Evolutionary conservation across 768 basidiomycete genomes (phyloP).

Genomic region (Lactarius akahatsu): DNA sequence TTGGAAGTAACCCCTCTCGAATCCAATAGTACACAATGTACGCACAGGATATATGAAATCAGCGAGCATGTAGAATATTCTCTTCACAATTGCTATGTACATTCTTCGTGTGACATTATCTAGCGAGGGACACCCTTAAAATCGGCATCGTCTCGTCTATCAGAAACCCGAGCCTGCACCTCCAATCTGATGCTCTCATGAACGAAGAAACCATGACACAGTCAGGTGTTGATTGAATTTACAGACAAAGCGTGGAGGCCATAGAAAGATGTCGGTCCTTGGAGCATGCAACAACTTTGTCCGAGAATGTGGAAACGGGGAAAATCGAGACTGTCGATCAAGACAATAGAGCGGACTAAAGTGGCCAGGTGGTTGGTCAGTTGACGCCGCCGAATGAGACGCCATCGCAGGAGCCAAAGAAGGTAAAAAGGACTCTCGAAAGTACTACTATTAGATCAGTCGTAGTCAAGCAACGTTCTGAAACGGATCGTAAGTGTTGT

Average conservation of each 20-base stretch:
- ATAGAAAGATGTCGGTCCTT: neutral
- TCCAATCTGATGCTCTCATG: too few species aligned
- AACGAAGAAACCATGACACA: too few species aligned
- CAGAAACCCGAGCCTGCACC: too few species aligned
- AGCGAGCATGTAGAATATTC: too few species aligned
- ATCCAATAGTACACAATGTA: too few species aligned
- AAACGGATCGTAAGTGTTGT: neutral
- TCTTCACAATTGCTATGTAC: too few species aligned
- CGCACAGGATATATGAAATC: too few species aligned
- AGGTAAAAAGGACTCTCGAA: neutral
- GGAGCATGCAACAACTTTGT: neutral
- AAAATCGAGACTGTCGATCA: neutral
- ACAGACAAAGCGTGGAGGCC: neutral
- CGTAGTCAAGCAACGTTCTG: neutral
- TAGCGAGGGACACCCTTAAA: too few species aligned
- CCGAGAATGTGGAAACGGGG: neutral
- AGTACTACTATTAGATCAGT: neutral
- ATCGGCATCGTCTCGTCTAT: too few species aligned
- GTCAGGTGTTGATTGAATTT: too few species aligned
- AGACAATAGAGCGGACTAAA: neutral
- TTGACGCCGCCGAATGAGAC: neutral
- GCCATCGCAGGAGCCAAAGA: constrained; percentile 3
- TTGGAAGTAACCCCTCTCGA: too few species aligned
- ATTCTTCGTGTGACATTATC: too few species aligned
- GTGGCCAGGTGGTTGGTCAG: neutral